Conservation (phyloP, 192 early-diverging fungal species). For the Coemansia nantahalensis region DNA sequence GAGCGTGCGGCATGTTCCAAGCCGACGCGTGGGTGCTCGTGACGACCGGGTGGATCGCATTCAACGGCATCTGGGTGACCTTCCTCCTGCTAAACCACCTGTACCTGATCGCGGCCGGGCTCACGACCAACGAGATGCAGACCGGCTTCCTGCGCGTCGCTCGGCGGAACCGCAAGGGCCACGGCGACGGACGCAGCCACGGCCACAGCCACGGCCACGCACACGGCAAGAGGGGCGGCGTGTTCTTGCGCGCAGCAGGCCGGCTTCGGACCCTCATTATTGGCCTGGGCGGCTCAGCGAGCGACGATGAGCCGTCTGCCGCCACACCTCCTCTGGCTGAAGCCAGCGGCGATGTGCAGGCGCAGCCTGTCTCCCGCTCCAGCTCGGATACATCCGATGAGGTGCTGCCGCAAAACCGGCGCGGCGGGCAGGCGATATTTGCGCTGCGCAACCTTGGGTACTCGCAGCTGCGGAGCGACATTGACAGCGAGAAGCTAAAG, state of each 20-base stretch:
- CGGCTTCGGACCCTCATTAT: conserved; percentile 23
- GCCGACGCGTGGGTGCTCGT: too few species aligned
- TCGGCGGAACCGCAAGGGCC: conserved; percentile 15
- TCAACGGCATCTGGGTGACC: conserved; percentile 76
- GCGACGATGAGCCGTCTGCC: conserved; percentile 13
- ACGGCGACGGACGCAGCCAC: conserved; percentile 20
- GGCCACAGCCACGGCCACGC: conserved; percentile 14
- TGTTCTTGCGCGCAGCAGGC: conserved; percentile 15
- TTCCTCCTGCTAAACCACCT: conserved; percentile 73
- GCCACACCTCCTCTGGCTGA: conserved; percentile 20
- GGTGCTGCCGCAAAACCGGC: conserved; percentile 23
- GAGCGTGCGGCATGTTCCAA: too few species aligned
- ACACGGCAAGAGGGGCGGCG: conserved; percentile 4
- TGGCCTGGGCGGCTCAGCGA: conserved; percentile 33
- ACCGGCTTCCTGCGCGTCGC: conserved; percentile 62
- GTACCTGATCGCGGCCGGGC: conserved; percentile 70
- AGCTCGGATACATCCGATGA: conserved; percentile 27
- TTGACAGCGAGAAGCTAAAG: conserved; percentile 7
- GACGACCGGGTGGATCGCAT: too few species aligned
- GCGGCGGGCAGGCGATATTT: conserved; percentile 17
- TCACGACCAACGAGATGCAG: conserved; percentile 89
- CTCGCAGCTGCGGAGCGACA: conserved; percentile 11
- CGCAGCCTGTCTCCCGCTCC: conserved; percentile 32
- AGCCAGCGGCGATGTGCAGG: conserved; percentile 40
- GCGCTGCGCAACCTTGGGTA: conserved; percentile 29